Evolutionary conservation across 108 stramenopile genomes (phyloP).

Genomic region (Cyclotella choctawhatcheeana): DNA sequence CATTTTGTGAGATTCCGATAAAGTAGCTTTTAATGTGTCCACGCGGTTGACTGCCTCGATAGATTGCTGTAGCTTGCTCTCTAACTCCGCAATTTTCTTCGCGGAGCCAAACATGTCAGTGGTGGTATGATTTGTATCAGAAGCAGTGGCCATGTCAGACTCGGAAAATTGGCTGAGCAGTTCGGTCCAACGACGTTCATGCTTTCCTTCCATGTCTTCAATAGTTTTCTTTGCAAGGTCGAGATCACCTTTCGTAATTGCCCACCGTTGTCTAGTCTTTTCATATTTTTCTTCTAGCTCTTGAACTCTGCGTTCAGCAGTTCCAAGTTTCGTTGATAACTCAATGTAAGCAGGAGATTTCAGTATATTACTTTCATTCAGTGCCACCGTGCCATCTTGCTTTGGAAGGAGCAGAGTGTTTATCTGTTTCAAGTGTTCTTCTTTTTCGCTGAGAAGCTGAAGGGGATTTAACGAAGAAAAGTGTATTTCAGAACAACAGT

Average conservation of each 20-base stretch:
- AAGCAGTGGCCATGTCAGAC: slow-evolving; percentile 25
- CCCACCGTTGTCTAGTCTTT: slow-evolving; percentile 62
- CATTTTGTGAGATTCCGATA: slow-evolving; percentile 74
- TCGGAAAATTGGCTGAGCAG: slow-evolving; percentile 55
- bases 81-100: slow-evolving; percentile 71
- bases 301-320: slow-evolving; percentile 46
- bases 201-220: slow-evolving; percentile 70
- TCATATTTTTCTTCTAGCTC: slow-evolving; percentile 51
- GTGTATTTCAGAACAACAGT: background rate
- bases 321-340: slow-evolving; percentile 53
- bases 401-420: slow-evolving; percentile 61
- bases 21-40: slow-evolving; percentile 60
- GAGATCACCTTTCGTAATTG: slow-evolving; percentile 68
- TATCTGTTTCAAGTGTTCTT: slow-evolving; percentile 63
- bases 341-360: slow-evolving; percentile 55
- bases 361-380: slow-evolving; percentile 53
- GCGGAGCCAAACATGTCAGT: slow-evolving; percentile 39
- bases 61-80: slow-evolving; percentile 85
- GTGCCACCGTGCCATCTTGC: slow-evolving; percentile 17
- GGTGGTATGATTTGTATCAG: background rate
- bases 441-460: slow-evolving; percentile 62
- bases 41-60: slow-evolving; percentile 82
- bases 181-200: slow-evolving; percentile 75
- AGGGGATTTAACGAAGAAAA: slow-evolving; percentile 9
- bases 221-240: slow-evolving; percentile 64